Evolutionary conservation across 2,329 filamentous ascomycete species (phyloP), one percentile per base, ranked within the genome.

Genomic region (Penicillium sp.): DNA sequence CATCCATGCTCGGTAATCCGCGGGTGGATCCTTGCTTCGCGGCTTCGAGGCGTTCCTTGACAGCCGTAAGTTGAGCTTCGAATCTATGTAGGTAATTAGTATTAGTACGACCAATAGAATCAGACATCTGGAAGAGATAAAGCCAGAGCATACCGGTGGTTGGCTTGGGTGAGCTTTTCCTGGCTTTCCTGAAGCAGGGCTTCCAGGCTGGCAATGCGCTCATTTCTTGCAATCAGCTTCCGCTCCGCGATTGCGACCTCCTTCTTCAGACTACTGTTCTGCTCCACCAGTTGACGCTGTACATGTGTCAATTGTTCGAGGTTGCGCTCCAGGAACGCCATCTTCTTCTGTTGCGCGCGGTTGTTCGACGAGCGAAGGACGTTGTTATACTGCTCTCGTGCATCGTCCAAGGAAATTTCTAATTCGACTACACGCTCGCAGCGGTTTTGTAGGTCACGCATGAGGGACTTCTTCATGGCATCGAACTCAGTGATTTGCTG

Each of bases 401-500:
- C 96, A 77, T 96, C 91, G 67, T 99, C 93, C 42, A 99, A 81
- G 30, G 89, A 95, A 64, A 99, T 99, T 73, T 99, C 93, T 25
- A 99, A 83, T 77, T 99, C 93, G 14, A 99, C 93, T 29, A 99
- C 91, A 59, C 93, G 86, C 77, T 99, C 93, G 72, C 93, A 99
- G 54, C 93, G 87, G 77, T 99, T 97, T 73, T 99, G 93, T 58
- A 99, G 77, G 72, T 99, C 93, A 50, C 93, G 88, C 93, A 99
- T 99, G 60, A 99, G 79, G 59, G 88, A 95, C 82, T 99, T 99
- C 84, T 99, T 99, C 91, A 99, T 99, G 52, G 89, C 88, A 72
- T 99, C 93, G 63, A 99, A 99, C 69, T 99, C 93, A 50, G 92
- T 89, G 71, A 99, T 95, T 75, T 97, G 93, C 75, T 99, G 92